Evolutionary conservation across 2,329 filamentous ascomycete genomes (phyloP).

Genomic region (Sporothrix mexicana): DNA sequence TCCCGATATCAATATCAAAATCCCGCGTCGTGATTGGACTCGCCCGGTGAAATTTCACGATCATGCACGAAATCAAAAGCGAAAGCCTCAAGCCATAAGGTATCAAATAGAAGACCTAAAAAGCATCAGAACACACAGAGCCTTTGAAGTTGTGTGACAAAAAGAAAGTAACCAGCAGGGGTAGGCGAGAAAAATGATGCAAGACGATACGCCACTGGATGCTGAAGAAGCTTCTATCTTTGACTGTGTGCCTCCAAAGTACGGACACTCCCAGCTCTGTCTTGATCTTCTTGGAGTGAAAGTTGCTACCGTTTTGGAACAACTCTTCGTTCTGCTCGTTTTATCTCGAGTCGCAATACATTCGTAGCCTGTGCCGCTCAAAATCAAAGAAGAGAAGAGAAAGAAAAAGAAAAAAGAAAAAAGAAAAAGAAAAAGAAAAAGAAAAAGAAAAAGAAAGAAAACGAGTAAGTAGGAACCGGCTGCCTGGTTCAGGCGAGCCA

Average conservation of each 20-base stretch:
- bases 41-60: neutral
- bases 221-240: slow-evolving; percentile 15
- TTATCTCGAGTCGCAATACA: neutral
- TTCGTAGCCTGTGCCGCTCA: no score
- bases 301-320: neutral
- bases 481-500: slow-evolving; percentile 10
- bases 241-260: neutral
- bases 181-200: slow-evolving; percentile 16
- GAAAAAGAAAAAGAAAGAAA: no score
- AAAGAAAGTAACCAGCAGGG: slow-evolving; percentile 17
- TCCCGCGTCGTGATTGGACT: slow-evolving; percentile 10
- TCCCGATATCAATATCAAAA: neutral
- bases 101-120: neutral
- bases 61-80: neutral
- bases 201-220: slow-evolving; percentile 14
- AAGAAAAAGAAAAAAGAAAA: no score
- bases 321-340: neutral
- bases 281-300: neutral
- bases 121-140: neutral
- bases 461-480: no score
- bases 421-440: no score
- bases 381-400: no score
- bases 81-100: neutral
- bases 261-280: neutral
- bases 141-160: neutral